Base-by-base conservation (phyloP, 805 yeast species). In the Ogataea haglerorum region DNA sequence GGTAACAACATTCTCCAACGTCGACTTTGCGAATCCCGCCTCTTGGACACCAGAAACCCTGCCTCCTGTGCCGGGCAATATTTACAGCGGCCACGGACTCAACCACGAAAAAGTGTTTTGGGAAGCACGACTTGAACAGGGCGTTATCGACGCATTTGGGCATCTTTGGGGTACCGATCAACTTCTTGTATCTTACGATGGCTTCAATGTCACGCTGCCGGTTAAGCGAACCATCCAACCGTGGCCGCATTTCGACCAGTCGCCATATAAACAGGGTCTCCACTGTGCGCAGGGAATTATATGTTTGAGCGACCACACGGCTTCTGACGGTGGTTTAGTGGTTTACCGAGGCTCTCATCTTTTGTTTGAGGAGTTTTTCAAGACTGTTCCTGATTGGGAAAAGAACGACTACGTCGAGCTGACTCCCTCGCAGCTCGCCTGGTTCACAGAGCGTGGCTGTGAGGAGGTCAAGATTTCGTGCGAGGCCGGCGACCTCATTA, bases 261-360 rank as follows among this genome's bases (percentile, higher is more conserved):
- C 60, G 14, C 66, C 65, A 4, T 52, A 36, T 41, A 58, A 60
- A 40, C 31, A 41, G 5, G 61, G 62, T 4, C 38, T 61, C 4
- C 46, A 51, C 12, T 61, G 67, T 51, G 52, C 54, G 14, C 66
- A 63, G 45, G 67, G 68, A 30, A 56, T 63, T 38, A 57, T 60
- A 16, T 53, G 51, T 30, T 44, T 60, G 17, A 38, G 43, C 18
- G 36, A 44, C 13, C 43, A 36, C 14, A 52, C 57, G 10, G 40
- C 50, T 12, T 46, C 54, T 16, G 66, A 62, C 40, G 67, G 67
- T 6, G 53, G 61, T 8, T 47, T 63, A 22, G 53, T 61, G 5
- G 66, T 61, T 6, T 56, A 51, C 42, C 53, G 49, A 33, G 45
- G 42, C 6, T 48, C 60, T 5, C 57, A 55, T 25, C 47, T 41